These are phyloP conservation scores for Fusarium cyanostomum DNA, from an alignment of 2,329 filamentous ascomycete genomes.

Conservation along the genomic window DNA sequence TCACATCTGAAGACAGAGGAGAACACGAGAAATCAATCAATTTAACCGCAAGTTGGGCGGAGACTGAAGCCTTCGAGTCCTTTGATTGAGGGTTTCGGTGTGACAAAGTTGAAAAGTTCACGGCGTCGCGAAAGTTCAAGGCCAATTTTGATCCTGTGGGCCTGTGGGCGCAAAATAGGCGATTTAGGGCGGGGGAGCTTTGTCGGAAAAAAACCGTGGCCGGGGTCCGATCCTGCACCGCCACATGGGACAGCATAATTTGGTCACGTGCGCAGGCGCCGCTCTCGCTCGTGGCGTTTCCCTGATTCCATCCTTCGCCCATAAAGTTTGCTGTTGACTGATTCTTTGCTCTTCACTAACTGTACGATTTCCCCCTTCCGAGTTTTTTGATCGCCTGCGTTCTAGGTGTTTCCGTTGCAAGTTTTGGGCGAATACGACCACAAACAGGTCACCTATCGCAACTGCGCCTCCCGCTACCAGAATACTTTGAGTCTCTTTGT, in stretches of 20 bases:
- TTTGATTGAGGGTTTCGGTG: conserved; percentile 52
- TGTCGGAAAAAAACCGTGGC: conserved; percentile 25
- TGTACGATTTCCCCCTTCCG: conserved; percentile 32
- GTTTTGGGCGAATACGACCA: conserved; percentile 38
- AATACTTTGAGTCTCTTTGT: conserved; percentile 15
- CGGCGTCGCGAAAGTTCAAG: conserved; percentile 35
- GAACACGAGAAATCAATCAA: conserved; percentile 98
- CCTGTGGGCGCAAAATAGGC: conserved; percentile 26
- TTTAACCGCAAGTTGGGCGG: conserved; percentile 98
- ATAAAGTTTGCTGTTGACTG: conserved; percentile 41
- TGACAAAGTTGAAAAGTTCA: conserved; percentile 46
- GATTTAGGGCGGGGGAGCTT: conserved; percentile 35
- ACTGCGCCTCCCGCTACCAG: conserved; percentile 39
- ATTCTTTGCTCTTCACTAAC: conserved; percentile 40
- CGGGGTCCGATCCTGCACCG: conserved; percentile 28
- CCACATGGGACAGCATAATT: conserved; percentile 27
- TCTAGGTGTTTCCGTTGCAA: conserved; percentile 24
- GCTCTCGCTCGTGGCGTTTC: conserved; percentile 35
- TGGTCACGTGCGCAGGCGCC: conserved; percentile 32
- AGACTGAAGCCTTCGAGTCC: conserved; percentile 99
- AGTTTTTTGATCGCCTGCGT: conserved; percentile 39
- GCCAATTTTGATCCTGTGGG: conserved; percentile 50
- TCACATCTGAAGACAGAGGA: conserved; percentile 50
- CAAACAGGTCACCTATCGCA: conserved; percentile 28
- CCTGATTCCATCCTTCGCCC: conserved; percentile 39